phyloP scores from a whole-genome alignment of 2,329 filamentous ascomycete genomes.

The Trichoderma arundinaceum region DNA sequence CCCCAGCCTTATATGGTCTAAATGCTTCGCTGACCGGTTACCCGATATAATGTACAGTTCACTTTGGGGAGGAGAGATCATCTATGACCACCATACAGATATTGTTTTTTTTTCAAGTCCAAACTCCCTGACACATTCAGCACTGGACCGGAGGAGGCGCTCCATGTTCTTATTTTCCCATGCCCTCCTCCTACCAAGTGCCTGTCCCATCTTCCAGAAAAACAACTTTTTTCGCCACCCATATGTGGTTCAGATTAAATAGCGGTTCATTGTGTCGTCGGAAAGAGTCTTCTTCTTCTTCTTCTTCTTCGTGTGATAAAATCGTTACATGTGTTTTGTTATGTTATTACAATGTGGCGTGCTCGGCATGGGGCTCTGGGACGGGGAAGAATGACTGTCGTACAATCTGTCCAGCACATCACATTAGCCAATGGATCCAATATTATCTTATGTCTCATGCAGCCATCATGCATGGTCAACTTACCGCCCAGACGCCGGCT shows the following conservation, averaged over 20 bases:
- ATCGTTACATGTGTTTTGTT: conserved; percentile 25
- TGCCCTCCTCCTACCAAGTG: conserved; percentile 9
- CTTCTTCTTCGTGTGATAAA: conserved; percentile 15
- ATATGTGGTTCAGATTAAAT: conserved; percentile 28
- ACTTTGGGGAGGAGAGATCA: conserved; percentile 60
- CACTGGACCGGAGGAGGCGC: conserved; percentile 8
- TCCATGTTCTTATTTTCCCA: neutral
- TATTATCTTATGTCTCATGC: conserved; percentile 29
- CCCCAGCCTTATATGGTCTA: conserved; percentile 50
- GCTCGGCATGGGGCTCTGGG: conserved; percentile 41
- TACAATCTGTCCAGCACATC: conserved; percentile 41
- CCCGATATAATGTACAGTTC: conserved; percentile 58
- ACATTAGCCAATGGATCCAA: conserved; percentile 13
- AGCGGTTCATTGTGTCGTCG: conserved; percentile 13
- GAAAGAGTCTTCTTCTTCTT: neutral
- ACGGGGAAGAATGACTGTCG: conserved; percentile 52
- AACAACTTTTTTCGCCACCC: conserved; percentile 12
- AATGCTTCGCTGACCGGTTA: conserved; percentile 50
- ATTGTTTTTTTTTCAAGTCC: conserved; percentile 21
- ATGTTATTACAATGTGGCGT: conserved; percentile 26
- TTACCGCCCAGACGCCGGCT: conserved; percentile 89
- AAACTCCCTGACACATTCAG: conserved; percentile 34
- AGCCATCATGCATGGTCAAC: conserved; percentile 45
- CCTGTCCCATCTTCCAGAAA: conserved; percentile 1
- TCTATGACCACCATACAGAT: conserved; percentile 48